Base-by-base conservation (phyloP, 1,284 basidiomycete species). In the Mrakiaceae sp. region DNA sequence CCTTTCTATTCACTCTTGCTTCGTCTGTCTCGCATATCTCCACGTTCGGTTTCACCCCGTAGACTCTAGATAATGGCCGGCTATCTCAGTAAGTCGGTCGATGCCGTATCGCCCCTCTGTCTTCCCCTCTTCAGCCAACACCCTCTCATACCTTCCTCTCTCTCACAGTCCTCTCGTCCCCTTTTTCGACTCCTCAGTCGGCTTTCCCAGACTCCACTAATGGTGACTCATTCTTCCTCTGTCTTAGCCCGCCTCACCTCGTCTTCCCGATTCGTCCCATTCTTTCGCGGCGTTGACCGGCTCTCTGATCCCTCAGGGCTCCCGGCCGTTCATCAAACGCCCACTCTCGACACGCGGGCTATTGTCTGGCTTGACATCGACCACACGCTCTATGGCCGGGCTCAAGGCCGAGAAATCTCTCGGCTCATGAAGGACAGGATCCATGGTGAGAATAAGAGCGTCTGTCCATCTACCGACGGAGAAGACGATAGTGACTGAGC, bases 281-380 rank as follows among this genome's bases (percentile, higher is more conserved):
- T 12, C 5, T 9, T n/a, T 3, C 53, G 53, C 52, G 52, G n/a
- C 8, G n/a, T 39, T 39, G 16, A 16, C 52, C 52, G n/a, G 40
- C 51, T 16, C 14, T n/a, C 51, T 52, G 52, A 53, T 39, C 16
- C n/a, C 52, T 39, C 40, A 10, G 14, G n/a, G 14, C 51, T 6
- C 51, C 14, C 27, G 16, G 53, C 11, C 55, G 46, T 40, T 44
- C 55, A 40, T 57, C 42, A 42, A 46, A n/a, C 43, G 46, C 43
- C 55, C 43, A 43, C 56, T 62, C 50, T 62, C 64, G 65, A 70
- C 40, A 69, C 67, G 3, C 63, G 71, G 16, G 67, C 69, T 66
- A 77, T 89, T 58, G 79, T 88, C 49, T 90, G 86, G 83, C 83
- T 92, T 66, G 90, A 92, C 73, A 89, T 92, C 68, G 72, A 70